Evolutionary conservation across 192 early-diverging fungal genomes (phyloP).

Genomic region (Coemansia sp.): DNA sequence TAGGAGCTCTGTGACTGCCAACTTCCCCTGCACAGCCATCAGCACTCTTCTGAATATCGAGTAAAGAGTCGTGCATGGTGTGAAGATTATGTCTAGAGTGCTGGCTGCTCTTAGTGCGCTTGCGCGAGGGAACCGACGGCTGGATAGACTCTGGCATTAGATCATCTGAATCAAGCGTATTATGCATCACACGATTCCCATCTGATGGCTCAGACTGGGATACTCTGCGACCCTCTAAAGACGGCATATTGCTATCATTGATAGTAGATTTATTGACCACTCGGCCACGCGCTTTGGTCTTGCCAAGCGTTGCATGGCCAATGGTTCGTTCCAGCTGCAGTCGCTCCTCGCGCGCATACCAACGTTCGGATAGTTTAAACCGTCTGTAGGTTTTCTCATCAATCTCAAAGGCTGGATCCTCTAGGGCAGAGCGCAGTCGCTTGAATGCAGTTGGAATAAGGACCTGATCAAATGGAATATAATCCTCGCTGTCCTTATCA

Average conservation of each 20-base stretch:
- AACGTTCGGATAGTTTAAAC: conserved; percentile 52
- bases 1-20: background rate
- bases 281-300: conserved; percentile 19
- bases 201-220: background rate
- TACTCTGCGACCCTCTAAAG: background rate
- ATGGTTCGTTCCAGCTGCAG: conserved; percentile 33
- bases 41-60: conserved; percentile 2
- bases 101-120: conserved; percentile 13
- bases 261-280: conserved; percentile 6
- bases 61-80: conserved; percentile 2
- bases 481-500: conserved; percentile 23
- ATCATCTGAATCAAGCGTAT: background rate
- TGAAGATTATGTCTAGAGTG: background rate
- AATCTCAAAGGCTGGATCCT: conserved; percentile 40
- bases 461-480: conserved; percentile 52
- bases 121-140: conserved; percentile 7
- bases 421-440: conserved; percentile 37
- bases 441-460: conserved; percentile 55
- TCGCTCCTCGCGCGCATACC: conserved; percentile 51
- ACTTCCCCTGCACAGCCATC: background rate
- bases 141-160: background rate
- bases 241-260: background rate
- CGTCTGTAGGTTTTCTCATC: conserved; percentile 49
- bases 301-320: conserved; percentile 30
- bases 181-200: background rate